Conservation (phyloP, 257 asterid species). For the Solanum bulbocastanum region DNA sequence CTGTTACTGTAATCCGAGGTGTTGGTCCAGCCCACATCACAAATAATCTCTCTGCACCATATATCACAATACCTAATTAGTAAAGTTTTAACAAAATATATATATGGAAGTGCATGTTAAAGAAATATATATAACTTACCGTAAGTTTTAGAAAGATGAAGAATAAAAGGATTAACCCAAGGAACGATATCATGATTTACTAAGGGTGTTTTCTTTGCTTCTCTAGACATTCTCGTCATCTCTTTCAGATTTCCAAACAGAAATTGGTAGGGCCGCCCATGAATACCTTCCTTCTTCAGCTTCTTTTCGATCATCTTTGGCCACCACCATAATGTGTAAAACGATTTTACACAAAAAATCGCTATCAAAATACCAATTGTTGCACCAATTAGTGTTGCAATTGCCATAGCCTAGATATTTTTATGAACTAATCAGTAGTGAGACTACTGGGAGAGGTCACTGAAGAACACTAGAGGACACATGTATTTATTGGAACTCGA, state of each 20-base stretch:
- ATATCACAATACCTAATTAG: not conserved
- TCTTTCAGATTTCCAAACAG: slow-evolving; percentile 10
- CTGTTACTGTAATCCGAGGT: slow-evolving; percentile 7
- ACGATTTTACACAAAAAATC: not conserved
- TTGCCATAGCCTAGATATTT: not conserved
- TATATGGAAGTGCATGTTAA: not conserved
- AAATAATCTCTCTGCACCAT: not conserved
- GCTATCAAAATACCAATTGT: not conserved
- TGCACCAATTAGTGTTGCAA: not conserved
- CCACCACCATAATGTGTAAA: slow-evolving; percentile 11
- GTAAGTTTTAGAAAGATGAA: slow-evolving; percentile 8
- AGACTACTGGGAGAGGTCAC: not conserved
- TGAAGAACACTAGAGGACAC: not conserved
- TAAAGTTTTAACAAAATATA: not conserved
- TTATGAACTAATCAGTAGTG: not conserved
- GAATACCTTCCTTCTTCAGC: slow-evolving; percentile 3
- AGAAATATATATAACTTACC: not conserved
- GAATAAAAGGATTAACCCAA: slow-evolving; percentile 7
- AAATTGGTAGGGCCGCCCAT: slow-evolving; percentile 10
- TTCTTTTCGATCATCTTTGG: slow-evolving; percentile 15
- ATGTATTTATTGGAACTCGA: not conserved
- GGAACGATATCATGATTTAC: slow-evolving; percentile 7
- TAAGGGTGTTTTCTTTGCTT: slow-evolving; percentile 11
- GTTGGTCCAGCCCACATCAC: not conserved
- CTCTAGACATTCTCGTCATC: not conserved